Percentiles rank a stretch among this genome's conserved stretches.
These are phyloP conservation scores for Lizonia empirigonia DNA, from an alignment of 2,329 filamentous ascomycete genomes.

Conservation along the genomic window DNA sequence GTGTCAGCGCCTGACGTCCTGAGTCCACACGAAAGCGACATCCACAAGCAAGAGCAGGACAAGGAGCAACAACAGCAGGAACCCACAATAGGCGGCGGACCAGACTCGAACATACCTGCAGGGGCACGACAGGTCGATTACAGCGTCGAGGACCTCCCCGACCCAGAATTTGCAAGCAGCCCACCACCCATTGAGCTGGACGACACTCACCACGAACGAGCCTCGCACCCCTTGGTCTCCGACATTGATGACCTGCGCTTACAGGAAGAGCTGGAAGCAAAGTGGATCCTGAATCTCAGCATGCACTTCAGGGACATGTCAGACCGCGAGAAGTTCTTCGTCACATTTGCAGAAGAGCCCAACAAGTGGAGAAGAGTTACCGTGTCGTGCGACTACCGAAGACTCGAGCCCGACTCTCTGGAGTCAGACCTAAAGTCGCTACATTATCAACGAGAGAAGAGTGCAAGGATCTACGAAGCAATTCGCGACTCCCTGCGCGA, in stretches of 20 bases:
- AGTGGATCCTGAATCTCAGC: slow-evolving; percentile 95
- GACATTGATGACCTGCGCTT: slow-evolving; percentile 65
- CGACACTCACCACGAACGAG: slow-evolving; percentile 39
- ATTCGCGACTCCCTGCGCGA: slow-evolving; percentile 91
- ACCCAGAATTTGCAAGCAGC: slow-evolving; percentile 19
- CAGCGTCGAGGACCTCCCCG: slow-evolving; percentile 23
- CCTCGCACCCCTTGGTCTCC: slow-evolving; percentile 41
- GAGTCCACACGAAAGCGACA: slow-evolving; percentile 36
- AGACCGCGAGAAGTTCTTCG: slow-evolving; percentile 94
- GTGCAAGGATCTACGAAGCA: slow-evolving; percentile 88
- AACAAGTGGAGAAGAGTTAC: slow-evolving; percentile 86
- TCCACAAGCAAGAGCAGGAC: slow-evolving; percentile 28
- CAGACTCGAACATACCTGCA: slow-evolving; percentile 41
- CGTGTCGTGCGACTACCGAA: slow-evolving; percentile 89
- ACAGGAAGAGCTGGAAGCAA: slow-evolving; percentile 79
- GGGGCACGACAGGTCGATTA: slow-evolving; percentile 46
- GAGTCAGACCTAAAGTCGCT: slow-evolving; percentile 81
- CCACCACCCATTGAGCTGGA: slow-evolving; percentile 37
- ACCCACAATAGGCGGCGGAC: slow-evolving; percentile 39
- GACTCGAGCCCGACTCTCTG: slow-evolving; percentile 78
- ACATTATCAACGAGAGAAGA: slow-evolving; percentile 89
- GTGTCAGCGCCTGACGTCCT: slow-evolving; percentile 49
- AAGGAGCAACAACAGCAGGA: slow-evolving; percentile 22
- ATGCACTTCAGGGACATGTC: slow-evolving; percentile 98
- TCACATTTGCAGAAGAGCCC: slow-evolving; percentile 85